phyloP scores from a whole-genome alignment of 2,329 filamentous ascomycete species.

The Chaetothyriales sp. region DNA sequence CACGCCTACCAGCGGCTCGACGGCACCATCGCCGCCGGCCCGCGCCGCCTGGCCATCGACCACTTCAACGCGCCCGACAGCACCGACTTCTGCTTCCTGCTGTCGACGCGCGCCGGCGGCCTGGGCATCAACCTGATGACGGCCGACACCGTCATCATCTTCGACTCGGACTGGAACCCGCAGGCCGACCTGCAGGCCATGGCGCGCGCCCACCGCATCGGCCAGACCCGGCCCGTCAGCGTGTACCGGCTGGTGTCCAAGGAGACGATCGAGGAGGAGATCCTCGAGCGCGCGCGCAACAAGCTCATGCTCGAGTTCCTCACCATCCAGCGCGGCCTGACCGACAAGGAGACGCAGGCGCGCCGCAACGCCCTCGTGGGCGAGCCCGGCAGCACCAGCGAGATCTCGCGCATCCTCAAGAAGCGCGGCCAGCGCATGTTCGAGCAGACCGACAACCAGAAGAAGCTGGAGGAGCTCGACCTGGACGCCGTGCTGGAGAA shows the following conservation, averaged over 20 bases:
- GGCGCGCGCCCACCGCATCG: conserved; percentile 95
- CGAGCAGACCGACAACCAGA: conserved; percentile 90
- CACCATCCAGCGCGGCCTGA: conserved; percentile 92
- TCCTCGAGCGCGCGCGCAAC: conserved; percentile 88
- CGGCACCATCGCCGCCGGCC: conserved; percentile 79
- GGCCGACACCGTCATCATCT: conserved; percentile 92
- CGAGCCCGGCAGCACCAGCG: conserved; percentile 80
- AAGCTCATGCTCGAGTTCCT: conserved; percentile 96
- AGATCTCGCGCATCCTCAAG: conserved; percentile 93
- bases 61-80: conserved; percentile 97
- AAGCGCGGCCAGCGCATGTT: conserved; percentile 99
- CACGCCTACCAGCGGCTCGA: conserved; percentile 92
- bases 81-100: conserved; percentile 87
- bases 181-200: conserved; percentile 97
- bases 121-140: conserved; percentile 99
- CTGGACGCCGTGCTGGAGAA: conserved; percentile 96
- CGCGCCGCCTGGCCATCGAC: conserved; percentile 86
- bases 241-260: conserved; percentile 95
- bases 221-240: conserved; percentile 88
- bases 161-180: conserved; percentile 98
- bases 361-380: conserved; percentile 46
- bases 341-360: conserved; percentile 72
- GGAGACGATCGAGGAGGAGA: conserved; percentile 95
- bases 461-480: conserved; percentile 90
- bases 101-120: conserved; percentile 90